phyloP scores from a whole-genome alignment of 768 basidiomycete species.

The Leccinellum rugosiceps region DNA sequence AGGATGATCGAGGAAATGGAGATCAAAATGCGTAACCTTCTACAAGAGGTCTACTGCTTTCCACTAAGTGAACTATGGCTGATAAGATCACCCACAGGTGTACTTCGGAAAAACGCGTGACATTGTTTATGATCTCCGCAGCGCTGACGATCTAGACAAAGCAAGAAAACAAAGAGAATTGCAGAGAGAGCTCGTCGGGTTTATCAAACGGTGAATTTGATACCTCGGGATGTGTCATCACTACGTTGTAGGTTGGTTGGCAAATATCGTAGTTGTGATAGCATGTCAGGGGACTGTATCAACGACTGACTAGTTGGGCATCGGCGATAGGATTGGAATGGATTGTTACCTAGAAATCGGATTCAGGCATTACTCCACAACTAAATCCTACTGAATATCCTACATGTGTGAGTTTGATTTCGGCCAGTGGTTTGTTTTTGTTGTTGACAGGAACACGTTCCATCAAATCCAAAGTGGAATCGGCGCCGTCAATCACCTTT shows the following conservation, averaged over 20 bases:
- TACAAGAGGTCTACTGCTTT: slow-evolving; percentile 65
- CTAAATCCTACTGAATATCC: slow-evolving; percentile 22
- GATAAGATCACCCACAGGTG: slow-evolving; percentile 45
- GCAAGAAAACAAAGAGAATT: slow-evolving; percentile 78
- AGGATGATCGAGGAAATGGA: slow-evolving; percentile 98
- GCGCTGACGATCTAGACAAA: slow-evolving; percentile 80
- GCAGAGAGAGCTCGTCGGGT: slow-evolving; percentile 86
- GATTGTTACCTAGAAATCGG: slow-evolving; percentile 61
- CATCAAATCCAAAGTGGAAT: slow-evolving; percentile 91
- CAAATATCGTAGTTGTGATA: not conserved
- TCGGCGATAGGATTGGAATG: slow-evolving; percentile 97
- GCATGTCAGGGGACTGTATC: slow-evolving; percentile 2
- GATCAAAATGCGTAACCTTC: slow-evolving; percentile 94
- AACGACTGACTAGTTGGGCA: slow-evolving; percentile 37
- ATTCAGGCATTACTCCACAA: slow-evolving; percentile 1
- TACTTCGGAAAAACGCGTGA: slow-evolving; percentile 98
- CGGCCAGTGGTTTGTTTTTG: slow-evolving; percentile 84
- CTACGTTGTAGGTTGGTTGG: slow-evolving; percentile 1
- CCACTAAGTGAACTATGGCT: slow-evolving; percentile 2
- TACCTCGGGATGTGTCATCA: slow-evolving; percentile 15
- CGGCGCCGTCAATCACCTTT: slow-evolving; percentile 97
- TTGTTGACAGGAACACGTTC: slow-evolving; percentile 87
- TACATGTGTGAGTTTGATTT: slow-evolving; percentile 82
- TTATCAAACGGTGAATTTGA: slow-evolving; percentile 63
- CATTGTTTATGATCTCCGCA: slow-evolving; percentile 88